Evolutionary conservation across 495 filamentous ascomycete genomes (phyloP), one percentile per base, ranked within the genome.

Genomic region (Tetracladium marchalianum): DNA sequence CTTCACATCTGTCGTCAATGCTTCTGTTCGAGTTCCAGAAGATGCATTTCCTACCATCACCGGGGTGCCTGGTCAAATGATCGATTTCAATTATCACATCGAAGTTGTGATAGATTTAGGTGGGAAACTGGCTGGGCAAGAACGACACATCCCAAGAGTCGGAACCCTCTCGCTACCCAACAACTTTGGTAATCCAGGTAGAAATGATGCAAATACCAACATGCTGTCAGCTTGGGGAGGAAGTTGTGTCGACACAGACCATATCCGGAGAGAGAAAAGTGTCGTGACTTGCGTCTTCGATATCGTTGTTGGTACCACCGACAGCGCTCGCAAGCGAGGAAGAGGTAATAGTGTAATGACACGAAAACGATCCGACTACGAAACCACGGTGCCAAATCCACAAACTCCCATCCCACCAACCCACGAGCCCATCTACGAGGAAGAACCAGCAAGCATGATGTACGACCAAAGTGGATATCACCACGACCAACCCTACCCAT

Each of bases 41-140:
- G 88, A 95, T 52, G 78, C 80, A 0, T 98, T 98, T 54, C 90
- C 92, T 2, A 94, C 90, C 6, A 96, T 98, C 49, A 81, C 77
- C 11, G 80, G 77, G 45, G 87, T 95, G 4, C 92, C 92, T 0
- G 87, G 90, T 16, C 78, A 81, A 18, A 88, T 95, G 75, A 93
- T 98, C 49, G 85, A 80, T 50, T 97, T 98, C 65, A 84, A 82
- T 53, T 97, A 98, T 58, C 85, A 85, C 53, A 75, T 95, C 18
- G 92, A 98, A 60, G 84, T 95, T 2, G 81, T 97, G 16, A 74
- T 95, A 1, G 92, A 98, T 56, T 68, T 96, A 8, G 87, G 90
- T 22, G 89, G 90, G 11, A 95, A 87, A 57, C 70, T 95, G 4
- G 78, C 80, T 16, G 77, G 80, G 5, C 72, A 75, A 35, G 78